A percentile compares a stretch with the other conserved stretches of the same genome.
Conservation (phyloP, 441 rosid species). For the Gossypium lobatum region DNA sequence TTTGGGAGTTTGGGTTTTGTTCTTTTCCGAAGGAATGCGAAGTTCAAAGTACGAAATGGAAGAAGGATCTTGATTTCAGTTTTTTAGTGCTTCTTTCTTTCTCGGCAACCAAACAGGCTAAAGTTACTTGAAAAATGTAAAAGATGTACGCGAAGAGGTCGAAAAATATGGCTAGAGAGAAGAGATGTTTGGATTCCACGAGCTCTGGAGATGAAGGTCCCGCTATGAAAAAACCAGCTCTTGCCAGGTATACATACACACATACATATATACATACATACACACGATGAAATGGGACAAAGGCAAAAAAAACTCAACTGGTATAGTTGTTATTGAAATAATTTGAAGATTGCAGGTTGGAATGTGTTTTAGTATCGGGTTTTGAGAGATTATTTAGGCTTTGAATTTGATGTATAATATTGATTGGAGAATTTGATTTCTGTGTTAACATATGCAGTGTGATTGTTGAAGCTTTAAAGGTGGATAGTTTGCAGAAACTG, state of each 20-base stretch:
- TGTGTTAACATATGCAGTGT: constrained; percentile 43
- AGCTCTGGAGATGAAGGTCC: constrained; percentile 53
- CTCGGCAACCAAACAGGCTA: constrained; percentile 14
- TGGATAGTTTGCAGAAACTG: constrained; percentile 93
- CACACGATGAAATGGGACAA: too few species aligned
- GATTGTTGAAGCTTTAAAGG: constrained; percentile 94
- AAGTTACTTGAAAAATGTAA: constrained; percentile 37
- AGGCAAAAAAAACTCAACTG: too few species aligned
- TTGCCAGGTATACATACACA: constrained; percentile 47
- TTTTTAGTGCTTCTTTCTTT: not conserved
- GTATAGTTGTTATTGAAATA: too few species aligned
- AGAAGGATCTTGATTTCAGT: not conserved
- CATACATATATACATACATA: not conserved
- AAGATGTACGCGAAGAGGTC: constrained; percentile 72
- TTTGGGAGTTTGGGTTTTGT: not conserved
- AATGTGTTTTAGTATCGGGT: too few species aligned
- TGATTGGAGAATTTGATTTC: not conserved
- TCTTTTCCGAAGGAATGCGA: constrained; percentile 5
- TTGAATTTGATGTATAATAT: not conserved
- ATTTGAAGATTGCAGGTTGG: too few species aligned
- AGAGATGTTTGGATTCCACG: constrained; percentile 60
- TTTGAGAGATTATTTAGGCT: too few species aligned
- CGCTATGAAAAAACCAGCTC: constrained; percentile 84
- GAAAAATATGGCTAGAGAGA: constrained; percentile 55
- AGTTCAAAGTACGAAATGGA: not conserved